Evolutionary conservation across 1,284 basidiomycete genomes (phyloP).

Genomic region (Erythrobasidium hasegawianum): DNA sequence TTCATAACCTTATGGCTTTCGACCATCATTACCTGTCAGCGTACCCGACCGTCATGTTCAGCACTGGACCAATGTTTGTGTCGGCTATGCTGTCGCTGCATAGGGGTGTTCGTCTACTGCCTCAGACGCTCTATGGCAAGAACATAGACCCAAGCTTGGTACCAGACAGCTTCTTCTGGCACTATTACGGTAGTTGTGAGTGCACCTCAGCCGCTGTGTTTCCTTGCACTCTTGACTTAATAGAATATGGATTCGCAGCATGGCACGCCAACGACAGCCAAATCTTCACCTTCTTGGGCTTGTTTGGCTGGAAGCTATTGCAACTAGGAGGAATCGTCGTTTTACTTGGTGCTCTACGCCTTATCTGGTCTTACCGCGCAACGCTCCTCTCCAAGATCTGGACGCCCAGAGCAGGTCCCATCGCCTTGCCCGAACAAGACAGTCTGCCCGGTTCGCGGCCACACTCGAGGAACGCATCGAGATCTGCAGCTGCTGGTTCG

Average conservation of each 20-base stretch:
- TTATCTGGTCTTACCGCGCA: background rate
- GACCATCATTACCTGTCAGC: slow-evolving; percentile 90
- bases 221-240: no score
- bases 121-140: slow-evolving; percentile 92
- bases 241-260: slow-evolving; percentile 50
- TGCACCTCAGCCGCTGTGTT: no score
- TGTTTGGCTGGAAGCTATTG: slow-evolving; percentile 80
- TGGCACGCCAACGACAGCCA: slow-evolving; percentile 57
- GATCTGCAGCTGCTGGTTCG: background rate
- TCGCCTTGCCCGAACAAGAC: background rate
- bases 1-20: slow-evolving; percentile 81
- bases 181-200: slow-evolving; percentile 71
- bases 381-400: slow-evolving; percentile 3
- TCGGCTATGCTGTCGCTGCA: slow-evolving; percentile 81
- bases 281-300: slow-evolving; percentile 54
- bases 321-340: slow-evolving; percentile 71
- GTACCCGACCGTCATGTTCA: slow-evolving; percentile 99
- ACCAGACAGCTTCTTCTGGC: slow-evolving; percentile 81
- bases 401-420: background rate
- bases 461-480: background rate
- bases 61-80: slow-evolving; percentile 78
- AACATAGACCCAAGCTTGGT: slow-evolving; percentile 80
- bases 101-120: slow-evolving; percentile 78
- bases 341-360: slow-evolving; percentile 57
- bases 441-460: background rate